Evolutionary conservation across 441 rosid genomes (phyloP).

Genomic region (Sinapis alba): DNA sequence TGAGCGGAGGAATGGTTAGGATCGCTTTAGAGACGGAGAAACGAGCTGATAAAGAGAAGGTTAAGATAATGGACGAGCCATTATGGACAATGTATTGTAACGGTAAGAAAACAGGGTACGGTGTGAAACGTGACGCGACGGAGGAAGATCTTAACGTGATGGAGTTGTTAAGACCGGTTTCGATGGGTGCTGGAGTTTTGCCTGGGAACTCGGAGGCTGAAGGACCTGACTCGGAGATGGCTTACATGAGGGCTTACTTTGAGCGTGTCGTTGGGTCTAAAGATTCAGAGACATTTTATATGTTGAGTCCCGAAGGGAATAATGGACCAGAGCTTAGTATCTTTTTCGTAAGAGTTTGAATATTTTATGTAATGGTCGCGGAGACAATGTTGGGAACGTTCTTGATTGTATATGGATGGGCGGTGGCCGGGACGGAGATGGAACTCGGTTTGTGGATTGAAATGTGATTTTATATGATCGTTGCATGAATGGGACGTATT

Average conservation of each 20-base stretch:
- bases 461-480: slow-evolving; percentile 16
- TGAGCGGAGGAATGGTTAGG: slow-evolving; percentile 69
- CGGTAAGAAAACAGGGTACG: slow-evolving; percentile 77
- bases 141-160: slow-evolving; percentile 73
- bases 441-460: slow-evolving; percentile 6
- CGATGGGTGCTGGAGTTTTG: slow-evolving; percentile 85
- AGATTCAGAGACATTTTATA: slow-evolving; percentile 77
- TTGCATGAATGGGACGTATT: slow-evolving; percentile 1
- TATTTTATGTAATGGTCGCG: slow-evolving; percentile 21
- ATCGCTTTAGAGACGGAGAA: slow-evolving; percentile 88
- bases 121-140: slow-evolving; percentile 65
- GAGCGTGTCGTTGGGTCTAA: slow-evolving; percentile 75
- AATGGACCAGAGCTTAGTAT: slow-evolving; percentile 86
- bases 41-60: slow-evolving; percentile 57
- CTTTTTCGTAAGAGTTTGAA: slow-evolving; percentile 70
- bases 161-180: slow-evolving; percentile 73
- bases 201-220: slow-evolving; percentile 62
- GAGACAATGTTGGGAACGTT: not conserved
- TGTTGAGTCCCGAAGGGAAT: slow-evolving; percentile 80
- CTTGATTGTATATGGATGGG: not conserved
- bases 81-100: slow-evolving; percentile 86
- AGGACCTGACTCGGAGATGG: slow-evolving; percentile 68
- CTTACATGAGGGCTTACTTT: slow-evolving; percentile 73
- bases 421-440: not conserved
- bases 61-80: slow-evolving; percentile 62